Percentiles rank a stretch among this genome's conserved stretches.
Conservation (phyloP, 1,284 basidiomycete species). For the Marasmius fiardii region DNA sequence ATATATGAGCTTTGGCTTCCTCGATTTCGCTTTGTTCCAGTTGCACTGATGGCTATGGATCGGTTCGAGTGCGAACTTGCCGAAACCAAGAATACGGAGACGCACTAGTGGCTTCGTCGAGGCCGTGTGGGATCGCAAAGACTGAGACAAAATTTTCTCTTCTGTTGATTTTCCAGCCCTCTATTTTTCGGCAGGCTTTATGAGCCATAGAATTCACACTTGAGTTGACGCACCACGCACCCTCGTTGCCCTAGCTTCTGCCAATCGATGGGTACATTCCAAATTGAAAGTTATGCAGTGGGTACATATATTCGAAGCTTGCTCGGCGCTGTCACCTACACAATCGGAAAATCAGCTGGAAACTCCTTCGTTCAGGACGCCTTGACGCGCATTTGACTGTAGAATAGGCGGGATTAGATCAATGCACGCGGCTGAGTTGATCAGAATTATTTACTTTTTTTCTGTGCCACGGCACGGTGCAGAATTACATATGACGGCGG, state of each 20-base stretch:
- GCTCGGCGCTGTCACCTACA: neutral
- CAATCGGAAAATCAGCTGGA: too few species aligned
- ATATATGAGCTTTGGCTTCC: neutral
- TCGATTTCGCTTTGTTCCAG: neutral
- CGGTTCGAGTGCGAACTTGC: neutral
- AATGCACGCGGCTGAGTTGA: too few species aligned
- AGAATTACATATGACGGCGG: too few species aligned
- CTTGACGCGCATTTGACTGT: too few species aligned
- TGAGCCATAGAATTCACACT: neutral
- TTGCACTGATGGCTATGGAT: neutral
- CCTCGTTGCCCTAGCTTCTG: neutral
- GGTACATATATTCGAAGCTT: neutral
- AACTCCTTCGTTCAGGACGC: too few species aligned
- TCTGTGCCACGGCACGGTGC: too few species aligned
- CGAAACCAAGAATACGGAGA: neutral
- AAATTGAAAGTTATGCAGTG: neutral
- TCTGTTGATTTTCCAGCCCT: neutral
- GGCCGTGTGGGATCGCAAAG: neutral
- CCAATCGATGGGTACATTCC: neutral
- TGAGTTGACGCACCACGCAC: neutral
- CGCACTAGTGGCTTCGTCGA: neutral
- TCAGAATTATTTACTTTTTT: neutral
- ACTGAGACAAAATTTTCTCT: neutral
- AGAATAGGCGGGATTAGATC: too few species aligned
- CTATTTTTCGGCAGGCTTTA: neutral